Evolutionary conservation across 768 basidiomycete species (phyloP), one percentile per base, ranked within the genome.

Genomic region (Tulasnella sp.): DNA sequence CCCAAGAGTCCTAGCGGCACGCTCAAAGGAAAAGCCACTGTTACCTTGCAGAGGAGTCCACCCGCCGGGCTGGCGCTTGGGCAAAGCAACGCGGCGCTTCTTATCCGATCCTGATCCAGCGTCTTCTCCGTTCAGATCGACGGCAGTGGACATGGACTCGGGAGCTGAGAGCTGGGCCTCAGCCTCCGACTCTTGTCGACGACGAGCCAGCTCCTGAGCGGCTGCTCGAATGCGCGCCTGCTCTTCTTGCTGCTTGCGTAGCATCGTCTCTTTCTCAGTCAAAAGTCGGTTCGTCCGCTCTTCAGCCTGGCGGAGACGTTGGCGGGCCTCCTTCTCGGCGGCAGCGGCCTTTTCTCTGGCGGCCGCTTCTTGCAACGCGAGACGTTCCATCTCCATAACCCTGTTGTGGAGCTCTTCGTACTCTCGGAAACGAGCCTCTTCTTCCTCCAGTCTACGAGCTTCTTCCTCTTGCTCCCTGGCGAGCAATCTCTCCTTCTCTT

Each of bases 31-130:
- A 36, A 69, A 69, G 69, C 29, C 42, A 37, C 42, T 22, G 69
- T 34, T 59, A n/a, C 17, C 17, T 42, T 69, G 69, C 35, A 72
- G 71, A 16, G 52, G 71, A 14, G 71, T 47, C 71, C 71, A 72
- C 2, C 71, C 71, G 12, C 26, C n/a, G 17, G 52, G 32, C 62
- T 72, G 63, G 35, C 71, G 71, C 32, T 72, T 36, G 52, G 47
- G 71, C 35, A 47, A 32, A 34, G 39, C 34, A 32, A 52, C 29
- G 62, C 62, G 71, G 19, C 26, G 52, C 71, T 63, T 65, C 59
- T 64, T 36, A n/a, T n/a, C n/a, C n/a, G n/a, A n/a, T 6, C 35
- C 59, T 72, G 62, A 37, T 52, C n/a, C n/a, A 26, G 44, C 14
- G 40, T 42, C 67, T 2, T 69, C 69, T 32, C 22, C 62, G 40